A percentile compares a stretch with the other conserved stretches of the same genome.
These are phyloP conservation scores for Phymatotrichopsis omnivora DNA, from an alignment of 2,329 filamentous ascomycete species.

Conservation along the genomic window DNA sequence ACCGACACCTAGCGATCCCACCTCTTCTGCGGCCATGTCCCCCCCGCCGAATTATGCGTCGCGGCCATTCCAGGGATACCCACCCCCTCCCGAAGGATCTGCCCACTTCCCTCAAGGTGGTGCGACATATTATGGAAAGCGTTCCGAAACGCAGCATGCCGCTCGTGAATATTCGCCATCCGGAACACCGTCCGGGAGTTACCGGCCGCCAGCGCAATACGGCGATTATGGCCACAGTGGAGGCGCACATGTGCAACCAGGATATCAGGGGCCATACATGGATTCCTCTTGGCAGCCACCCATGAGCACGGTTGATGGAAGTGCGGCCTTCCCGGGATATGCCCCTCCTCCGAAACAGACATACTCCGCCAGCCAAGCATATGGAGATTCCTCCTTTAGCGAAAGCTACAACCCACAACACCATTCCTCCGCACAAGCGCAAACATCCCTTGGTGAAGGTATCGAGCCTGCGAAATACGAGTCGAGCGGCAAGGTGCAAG, in stretches of 20 bases:
- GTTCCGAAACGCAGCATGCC: not conserved
- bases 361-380: too few species aligned
- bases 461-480: not conserved
- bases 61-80: conserved; percentile 22
- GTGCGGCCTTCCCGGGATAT: too few species aligned
- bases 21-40: conserved; percentile 8
- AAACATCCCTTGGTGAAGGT: not conserved
- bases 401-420: conserved; percentile 13
- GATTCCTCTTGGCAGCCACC: not conserved
- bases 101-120: conserved; percentile 8
- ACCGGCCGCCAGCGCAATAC: not conserved
- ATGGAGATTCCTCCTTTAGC: too few species aligned
- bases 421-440: conserved; percentile 14
- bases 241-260: not conserved
- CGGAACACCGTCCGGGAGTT: too few species aligned
- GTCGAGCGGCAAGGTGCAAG: conserved; percentile 2
- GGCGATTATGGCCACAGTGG: not conserved
- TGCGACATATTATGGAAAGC: conserved; percentile 10
- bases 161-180: not conserved
- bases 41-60: conserved; percentile 1
- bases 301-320: not conserved
- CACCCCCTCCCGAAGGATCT: conserved; percentile 7
- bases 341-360: too few species aligned
- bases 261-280: not conserved
- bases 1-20: not conserved